Evolutionary conservation across 1,284 basidiomycete genomes (phyloP).

Genomic region (Erythrobasidium hasegawianum): DNA sequence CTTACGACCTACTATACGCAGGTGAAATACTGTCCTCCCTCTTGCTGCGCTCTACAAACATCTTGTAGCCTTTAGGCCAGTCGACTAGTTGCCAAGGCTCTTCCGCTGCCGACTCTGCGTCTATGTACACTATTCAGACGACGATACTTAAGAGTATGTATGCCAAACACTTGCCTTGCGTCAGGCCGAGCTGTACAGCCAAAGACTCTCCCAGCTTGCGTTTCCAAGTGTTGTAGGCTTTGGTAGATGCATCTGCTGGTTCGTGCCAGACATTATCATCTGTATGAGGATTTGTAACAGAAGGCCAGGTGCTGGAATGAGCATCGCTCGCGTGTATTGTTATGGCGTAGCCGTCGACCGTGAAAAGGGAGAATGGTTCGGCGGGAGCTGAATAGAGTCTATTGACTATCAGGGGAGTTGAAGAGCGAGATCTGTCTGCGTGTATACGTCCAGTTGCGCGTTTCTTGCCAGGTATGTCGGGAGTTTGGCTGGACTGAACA

Average conservation of each 20-base stretch:
- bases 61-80: slow-evolving; percentile 32
- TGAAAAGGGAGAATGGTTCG: neutral
- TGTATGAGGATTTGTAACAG: neutral
- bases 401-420: neutral
- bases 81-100: slow-evolving; percentile 19
- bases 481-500: too few species aligned
- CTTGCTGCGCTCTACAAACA: slow-evolving; percentile 19
- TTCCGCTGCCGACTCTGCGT: neutral
- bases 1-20: neutral
- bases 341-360: slow-evolving; percentile 6
- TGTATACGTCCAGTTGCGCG: too few species aligned
- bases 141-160: too few species aligned
- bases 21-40: neutral
- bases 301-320: slow-evolving; percentile 17
- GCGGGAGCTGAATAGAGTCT: neutral
- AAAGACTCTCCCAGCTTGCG: neutral
- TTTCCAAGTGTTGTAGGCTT: neutral
- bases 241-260: neutral
- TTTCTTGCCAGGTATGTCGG: too few species aligned
- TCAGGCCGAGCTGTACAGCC: too few species aligned
- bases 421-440: neutral
- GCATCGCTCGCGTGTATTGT: slow-evolving; percentile 30
- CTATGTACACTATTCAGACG: neutral
- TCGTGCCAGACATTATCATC: neutral
- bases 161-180: too few species aligned